Evolutionary conservation across 2,329 filamentous ascomycete species (phyloP), one percentile per base, ranked within the genome.

Genomic region (Metarhizium humberi): DNA sequence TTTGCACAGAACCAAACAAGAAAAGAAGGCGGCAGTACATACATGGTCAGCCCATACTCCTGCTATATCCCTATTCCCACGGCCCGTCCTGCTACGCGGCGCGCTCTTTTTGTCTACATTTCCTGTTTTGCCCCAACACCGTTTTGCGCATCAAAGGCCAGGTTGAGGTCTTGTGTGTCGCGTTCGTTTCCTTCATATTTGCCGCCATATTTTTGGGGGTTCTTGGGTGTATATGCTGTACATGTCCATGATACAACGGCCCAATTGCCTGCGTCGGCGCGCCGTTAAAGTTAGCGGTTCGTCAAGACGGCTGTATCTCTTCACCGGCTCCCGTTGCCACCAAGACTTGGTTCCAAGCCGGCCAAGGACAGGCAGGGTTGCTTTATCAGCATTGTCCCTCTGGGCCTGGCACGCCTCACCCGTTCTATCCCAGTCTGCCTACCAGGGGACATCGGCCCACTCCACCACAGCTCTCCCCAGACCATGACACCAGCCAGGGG

Each of bases 341-440:
- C 48, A 45, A 10, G 16, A 51, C 57, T 59, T 60, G 58, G 59
- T 61, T 60, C 25, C 64, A 63, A 62, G 63, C 61, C 61, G 64
- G 62, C 52, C 46, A 45, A 45, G 51, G 25, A 20, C 45, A 30
- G 63, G 62, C 66, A 64, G 64, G 65, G 65, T 66, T 70, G 67
- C 65, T 68, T 68, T 67, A 68, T 69, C 68, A 68, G 67, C 69
- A 66, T 68, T 66, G 62, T 67, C 64, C 56, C 67, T 72, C 72
- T 71, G 66, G 74, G 70, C 67, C 70, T 75, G 73, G 71, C 70
- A 71, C 71, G 71, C 74, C 73, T 75, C 74, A 72, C 69, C 73
- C 74, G 73, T 71, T 67, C 66, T 64, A 75, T 75, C 75, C 76
- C 73, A 73, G 74, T 78, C 74, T 64, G 68, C 54, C 51, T 67